phyloP scores from a whole-genome alignment of 2,329 filamentous ascomycete species.

The Verticillium longisporum region DNA sequence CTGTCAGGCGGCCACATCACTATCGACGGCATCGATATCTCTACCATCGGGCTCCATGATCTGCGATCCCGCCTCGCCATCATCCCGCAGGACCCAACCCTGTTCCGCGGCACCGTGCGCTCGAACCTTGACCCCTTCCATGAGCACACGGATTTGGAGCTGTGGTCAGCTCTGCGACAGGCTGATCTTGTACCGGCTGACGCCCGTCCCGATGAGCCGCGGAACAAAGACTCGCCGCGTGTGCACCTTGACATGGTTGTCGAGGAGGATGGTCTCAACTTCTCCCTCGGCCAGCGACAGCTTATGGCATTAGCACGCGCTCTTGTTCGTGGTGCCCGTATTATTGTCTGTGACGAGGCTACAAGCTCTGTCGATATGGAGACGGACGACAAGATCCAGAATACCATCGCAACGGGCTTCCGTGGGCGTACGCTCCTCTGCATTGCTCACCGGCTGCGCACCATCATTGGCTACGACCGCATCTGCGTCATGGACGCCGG shows the following conservation, averaged over 20 bases:
- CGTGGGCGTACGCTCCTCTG: conserved; percentile 81
- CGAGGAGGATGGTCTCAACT: conserved; percentile 93
- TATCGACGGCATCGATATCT: conserved; percentile 63
- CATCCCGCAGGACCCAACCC: conserved; percentile 77
- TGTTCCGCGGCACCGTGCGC: conserved; percentile 75
- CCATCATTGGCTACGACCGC: conserved; percentile 88
- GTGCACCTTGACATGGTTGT: conserved; percentile 80
- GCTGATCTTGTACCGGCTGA: conserved; percentile 60
- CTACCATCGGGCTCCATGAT: conserved; percentile 67
- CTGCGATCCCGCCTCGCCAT: conserved; percentile 71
- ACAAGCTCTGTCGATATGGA: conserved; percentile 93
- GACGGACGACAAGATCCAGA: conserved; percentile 92
- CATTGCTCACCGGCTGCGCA: conserved; percentile 87
- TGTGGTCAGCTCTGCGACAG: conserved; percentile 73
- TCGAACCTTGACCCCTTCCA: conserved; percentile 76
- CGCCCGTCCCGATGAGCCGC: conserved; percentile 14
- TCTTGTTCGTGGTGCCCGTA: conserved; percentile 77
- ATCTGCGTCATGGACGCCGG: conserved; percentile 97
- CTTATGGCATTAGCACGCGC: conserved; percentile 91
- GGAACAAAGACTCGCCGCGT: conserved; percentile 31
- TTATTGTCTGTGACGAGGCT: conserved; percentile 96
- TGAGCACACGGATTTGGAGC: conserved; percentile 69
- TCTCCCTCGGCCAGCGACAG: conserved; percentile 90
- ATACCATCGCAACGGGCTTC: conserved; percentile 80
- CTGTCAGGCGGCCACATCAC: conserved; percentile 55